Base-by-base conservation (phyloP, 1,139 yeast species). In the Scheffersomyces segobiensis region DNA sequence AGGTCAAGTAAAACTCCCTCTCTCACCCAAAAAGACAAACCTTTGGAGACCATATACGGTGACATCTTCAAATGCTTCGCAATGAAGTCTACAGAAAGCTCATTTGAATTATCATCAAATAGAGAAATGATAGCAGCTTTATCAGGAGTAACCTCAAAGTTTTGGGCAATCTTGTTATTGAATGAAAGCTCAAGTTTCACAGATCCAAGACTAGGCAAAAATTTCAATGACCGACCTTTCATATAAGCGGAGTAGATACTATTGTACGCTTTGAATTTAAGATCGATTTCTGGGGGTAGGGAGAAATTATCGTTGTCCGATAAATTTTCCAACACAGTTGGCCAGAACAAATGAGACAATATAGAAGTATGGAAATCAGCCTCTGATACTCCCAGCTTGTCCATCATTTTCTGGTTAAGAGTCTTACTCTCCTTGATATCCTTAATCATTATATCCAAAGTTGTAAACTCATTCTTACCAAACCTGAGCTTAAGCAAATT, bases 381-480 rank as follows among this genome's bases (percentile, higher is more conserved):
- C 54, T 60, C 72, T 50, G 19, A 19, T 14, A n/a, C 6, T 20
- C 42, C 22, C 47, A 39, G 49, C 7, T 12, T 50, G n/a, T 12
- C 18, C 18, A 17, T 71, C 49, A 81, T 68, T 5, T 63, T 60
- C 3, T 63, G 59, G 58, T 83, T 79, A n/a, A 82, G 65, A 1
- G 59, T 60, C 54, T 76, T 71, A 62, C 92, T 87, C 47, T 81
- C 82, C n/a, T 75, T 67, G 42, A 93, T 81, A 71, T 95, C 99
- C 53, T 84, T 77, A 32, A 93, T 79, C 99, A 95, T 95, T 8
- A 95, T 91, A 68, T 91, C 97, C 57, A 93, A 77, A 52, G 85
- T 85, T 53, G 83, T 83, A 63, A 93, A 82, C 59, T 87, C 89
- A 57, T 78, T 71, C 57, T 84, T 88, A 1, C 93, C 95, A 69